Evolutionary conservation across 139 green algal genomes (phyloP).

Genomic region (Choricystis sp.): DNA sequence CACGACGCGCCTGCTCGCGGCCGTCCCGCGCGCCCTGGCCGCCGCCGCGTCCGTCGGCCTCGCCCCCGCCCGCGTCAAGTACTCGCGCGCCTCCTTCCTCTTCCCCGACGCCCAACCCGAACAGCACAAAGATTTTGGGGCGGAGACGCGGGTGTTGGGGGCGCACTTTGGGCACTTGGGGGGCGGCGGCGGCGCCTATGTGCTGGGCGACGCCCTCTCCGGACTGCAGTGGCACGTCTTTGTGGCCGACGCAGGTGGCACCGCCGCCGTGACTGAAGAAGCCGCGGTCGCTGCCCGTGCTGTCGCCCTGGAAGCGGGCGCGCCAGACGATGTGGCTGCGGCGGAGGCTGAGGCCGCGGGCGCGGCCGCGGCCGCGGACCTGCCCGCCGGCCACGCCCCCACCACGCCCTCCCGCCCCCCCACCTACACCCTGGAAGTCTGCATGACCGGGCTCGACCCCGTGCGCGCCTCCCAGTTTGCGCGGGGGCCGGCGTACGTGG

Average conservation of each 20-base stretch:
- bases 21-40: conserved; percentile 59
- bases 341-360: background rate
- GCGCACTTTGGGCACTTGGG: conserved; percentile 51
- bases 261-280: no score
- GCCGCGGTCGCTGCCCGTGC: background rate
- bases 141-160: conserved; percentile 6
- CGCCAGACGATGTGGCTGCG: background rate
- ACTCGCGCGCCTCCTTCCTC: conserved; percentile 81
- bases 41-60: conserved; percentile 42
- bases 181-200: conserved; percentile 42
- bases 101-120: conserved; percentile 73
- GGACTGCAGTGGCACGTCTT: conserved; percentile 93
- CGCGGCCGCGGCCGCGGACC: background rate
- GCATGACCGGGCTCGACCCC: conserved; percentile 79
- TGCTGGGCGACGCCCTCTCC: conserved; percentile 63
- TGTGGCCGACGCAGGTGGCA: conserved; percentile 52
- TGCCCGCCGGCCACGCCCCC: background rate
- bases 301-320: background rate
- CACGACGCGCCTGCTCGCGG: conserved; percentile 77
- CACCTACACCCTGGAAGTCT: conserved; percentile 80
- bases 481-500: conserved; percentile 41
- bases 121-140: conserved; percentile 11
- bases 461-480: conserved; percentile 57
- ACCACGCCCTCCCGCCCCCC: conserved; percentile 6
- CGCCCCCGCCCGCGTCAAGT: conserved; percentile 50